phyloP scores from a whole-genome alignment of 2,329 filamentous ascomycete genomes.

The Penicillium psychrosexuale region DNA sequence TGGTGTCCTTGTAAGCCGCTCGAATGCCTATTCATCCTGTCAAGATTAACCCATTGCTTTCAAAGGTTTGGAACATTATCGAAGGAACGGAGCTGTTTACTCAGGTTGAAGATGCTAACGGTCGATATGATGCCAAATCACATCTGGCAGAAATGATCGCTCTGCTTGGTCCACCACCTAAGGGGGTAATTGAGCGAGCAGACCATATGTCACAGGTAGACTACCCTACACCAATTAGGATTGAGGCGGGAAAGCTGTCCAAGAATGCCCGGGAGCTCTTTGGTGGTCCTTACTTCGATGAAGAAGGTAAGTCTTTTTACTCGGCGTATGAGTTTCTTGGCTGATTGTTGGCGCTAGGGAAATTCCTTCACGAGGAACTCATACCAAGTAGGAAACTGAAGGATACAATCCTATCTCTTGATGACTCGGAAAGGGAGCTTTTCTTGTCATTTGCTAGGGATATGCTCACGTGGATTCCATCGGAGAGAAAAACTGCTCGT shows the following conservation, averaged over 20 bases:
- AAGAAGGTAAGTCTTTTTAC: conserved; percentile 5
- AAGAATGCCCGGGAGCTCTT: conserved; percentile 28
- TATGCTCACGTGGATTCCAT: conserved; percentile 39
- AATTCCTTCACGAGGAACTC: background rate
- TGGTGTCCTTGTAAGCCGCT: conserved; percentile 28
- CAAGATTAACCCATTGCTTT: background rate
- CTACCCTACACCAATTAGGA: background rate
- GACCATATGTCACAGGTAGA: background rate
- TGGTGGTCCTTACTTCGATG: conserved; percentile 24
- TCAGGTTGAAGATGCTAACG: conserved; percentile 28
- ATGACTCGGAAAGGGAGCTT: background rate
- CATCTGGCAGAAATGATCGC: conserved; percentile 44
- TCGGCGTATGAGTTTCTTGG: background rate
- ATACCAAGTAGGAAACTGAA: background rate
- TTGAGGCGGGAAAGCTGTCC: background rate
- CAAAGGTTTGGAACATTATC: conserved; percentile 34
- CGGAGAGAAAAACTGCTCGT: conserved; percentile 36
- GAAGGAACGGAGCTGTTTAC: conserved; percentile 32
- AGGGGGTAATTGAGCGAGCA: background rate
- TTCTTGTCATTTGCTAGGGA: conserved; percentile 30
- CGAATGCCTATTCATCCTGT: background rate
- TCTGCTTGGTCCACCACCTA: conserved; percentile 37
- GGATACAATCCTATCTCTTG: background rate
- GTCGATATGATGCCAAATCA: conserved; percentile 30
- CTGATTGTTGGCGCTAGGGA: conserved; percentile 10